These are phyloP conservation scores for Pulveroboletus ravenelii DNA, from an alignment of 768 basidiomycete species.

Conservation along the genomic window DNA sequence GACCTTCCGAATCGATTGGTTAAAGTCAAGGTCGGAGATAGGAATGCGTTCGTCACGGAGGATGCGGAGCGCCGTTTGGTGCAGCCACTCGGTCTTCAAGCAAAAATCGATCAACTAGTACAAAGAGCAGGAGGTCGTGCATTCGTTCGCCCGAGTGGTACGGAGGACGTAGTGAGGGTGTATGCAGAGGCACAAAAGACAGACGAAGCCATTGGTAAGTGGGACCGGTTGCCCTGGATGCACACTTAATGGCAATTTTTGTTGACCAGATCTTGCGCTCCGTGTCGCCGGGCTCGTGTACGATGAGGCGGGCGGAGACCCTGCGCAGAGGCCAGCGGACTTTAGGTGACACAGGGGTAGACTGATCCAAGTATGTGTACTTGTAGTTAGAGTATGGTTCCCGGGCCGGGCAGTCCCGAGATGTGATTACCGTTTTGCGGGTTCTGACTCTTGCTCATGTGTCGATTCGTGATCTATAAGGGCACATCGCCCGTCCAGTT, in stretches of 20 bases:
- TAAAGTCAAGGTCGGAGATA: conserved; percentile 83
- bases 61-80: conserved; percentile 91
- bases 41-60: conserved; percentile 80
- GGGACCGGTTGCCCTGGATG: neutral
- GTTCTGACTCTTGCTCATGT: conserved; percentile 45
- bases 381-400: neutral
- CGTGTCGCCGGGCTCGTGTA: conserved; percentile 83
- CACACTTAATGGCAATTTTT: conserved; percentile 1
- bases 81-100: conserved; percentile 75
- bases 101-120: conserved; percentile 75
- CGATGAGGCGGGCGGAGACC: conserved; percentile 78
- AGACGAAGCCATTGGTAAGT: conserved; percentile 73
- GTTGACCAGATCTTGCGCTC: conserved; percentile 69
- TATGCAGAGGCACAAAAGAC: conserved; percentile 86
- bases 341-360: conserved; percentile 65
- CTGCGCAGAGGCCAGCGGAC: conserved; percentile 69
- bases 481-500: conserved; percentile 90
- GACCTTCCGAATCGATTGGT: conserved; percentile 94
- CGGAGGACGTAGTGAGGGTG: conserved; percentile 96
- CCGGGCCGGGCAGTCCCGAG: neutral
- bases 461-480: conserved; percentile 93
- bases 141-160: conserved; percentile 95
- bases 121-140: conserved; percentile 81
- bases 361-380: neutral
- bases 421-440: too few species aligned